Evolutionary conservation across 495 filamentous ascomycete genomes (phyloP).

Genomic region (Pyrenula aspistea): DNA sequence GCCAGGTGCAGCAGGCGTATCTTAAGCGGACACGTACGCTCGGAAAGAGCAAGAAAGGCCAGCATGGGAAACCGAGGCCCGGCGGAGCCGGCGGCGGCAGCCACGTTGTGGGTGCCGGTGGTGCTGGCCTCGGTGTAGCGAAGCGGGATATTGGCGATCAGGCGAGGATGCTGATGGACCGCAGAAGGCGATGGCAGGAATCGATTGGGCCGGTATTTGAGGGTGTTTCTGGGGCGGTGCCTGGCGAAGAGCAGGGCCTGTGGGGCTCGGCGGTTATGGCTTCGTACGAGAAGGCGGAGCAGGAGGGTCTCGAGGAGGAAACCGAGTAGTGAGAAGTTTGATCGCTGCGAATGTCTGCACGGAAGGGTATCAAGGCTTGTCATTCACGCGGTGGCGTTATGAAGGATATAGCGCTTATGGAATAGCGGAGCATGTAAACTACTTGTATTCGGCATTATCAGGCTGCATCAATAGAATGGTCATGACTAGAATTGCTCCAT

Average conservation of each 20-base stretch:
- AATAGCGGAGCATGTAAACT: too few species aligned
- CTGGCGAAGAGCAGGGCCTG: conserved; percentile 43
- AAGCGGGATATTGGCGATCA: conserved; percentile 84
- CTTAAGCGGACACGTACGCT: conserved; percentile 92
- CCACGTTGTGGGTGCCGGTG: conserved; percentile 34
- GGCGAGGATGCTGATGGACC: conserved; percentile 80
- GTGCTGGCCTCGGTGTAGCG: conserved; percentile 35
- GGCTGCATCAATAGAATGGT: too few species aligned
- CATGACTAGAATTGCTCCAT: too few species aligned
- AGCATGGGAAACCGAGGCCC: conserved; percentile 58
- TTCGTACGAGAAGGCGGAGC: conserved; percentile 52
- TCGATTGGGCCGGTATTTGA: conserved; percentile 80
- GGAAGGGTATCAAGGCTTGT: too few species aligned
- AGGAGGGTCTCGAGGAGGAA: conserved; percentile 66
- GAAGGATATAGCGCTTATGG: too few species aligned
- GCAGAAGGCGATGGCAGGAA: conserved; percentile 73
- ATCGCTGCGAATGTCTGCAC: background rate
- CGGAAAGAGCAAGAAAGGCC: conserved; percentile 77
- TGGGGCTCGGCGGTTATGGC: conserved; percentile 49
- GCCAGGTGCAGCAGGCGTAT: conserved; percentile 89
- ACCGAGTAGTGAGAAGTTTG: conserved; percentile 28
- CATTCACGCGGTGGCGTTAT: too few species aligned
- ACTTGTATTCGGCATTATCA: too few species aligned
- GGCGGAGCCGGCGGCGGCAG: conserved; percentile 44
- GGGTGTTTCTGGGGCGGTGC: conserved; percentile 51